Evolutionary conservation across 306 rosid species (phyloP).

Genomic region (Lotus japonicus): DNA sequence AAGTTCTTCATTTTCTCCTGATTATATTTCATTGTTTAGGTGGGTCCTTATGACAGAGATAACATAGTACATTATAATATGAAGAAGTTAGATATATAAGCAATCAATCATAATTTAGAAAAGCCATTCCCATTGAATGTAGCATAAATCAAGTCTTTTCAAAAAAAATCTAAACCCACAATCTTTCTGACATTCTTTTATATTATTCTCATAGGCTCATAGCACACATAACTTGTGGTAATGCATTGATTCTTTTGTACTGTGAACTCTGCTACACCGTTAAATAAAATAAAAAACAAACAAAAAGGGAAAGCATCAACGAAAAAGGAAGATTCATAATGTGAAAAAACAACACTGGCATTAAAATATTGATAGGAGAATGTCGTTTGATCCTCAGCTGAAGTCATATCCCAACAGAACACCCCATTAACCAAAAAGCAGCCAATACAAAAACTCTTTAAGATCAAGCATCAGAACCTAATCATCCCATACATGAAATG

Average conservation of each 20-base stretch:
- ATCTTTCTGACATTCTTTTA: slow-evolving; percentile 38
- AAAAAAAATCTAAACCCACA: slow-evolving; percentile 33
- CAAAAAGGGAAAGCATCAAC: slow-evolving; percentile 45
- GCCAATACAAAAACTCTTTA: slow-evolving; percentile 40
- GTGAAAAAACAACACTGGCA: slow-evolving; percentile 68
- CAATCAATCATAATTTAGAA: slow-evolving; percentile 19
- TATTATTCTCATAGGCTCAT: slow-evolving; percentile 26
- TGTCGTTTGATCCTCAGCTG: slow-evolving; percentile 32
- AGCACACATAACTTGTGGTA: slow-evolving; percentile 32
- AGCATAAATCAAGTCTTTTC: slow-evolving; percentile 26
- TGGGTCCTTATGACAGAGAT: slow-evolving; percentile 19
- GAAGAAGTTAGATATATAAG: slow-evolving; percentile 24
- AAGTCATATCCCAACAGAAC: slow-evolving; percentile 46
- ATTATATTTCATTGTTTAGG: not conserved
- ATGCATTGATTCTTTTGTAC: slow-evolving; percentile 64
- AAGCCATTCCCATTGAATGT: slow-evolving; percentile 24
- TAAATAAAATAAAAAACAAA: slow-evolving; percentile 38
- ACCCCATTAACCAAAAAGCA: slow-evolving; percentile 49
- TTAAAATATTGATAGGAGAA: slow-evolving; percentile 26
- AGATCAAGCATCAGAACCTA: slow-evolving; percentile 76
- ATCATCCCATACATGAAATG: slow-evolving; percentile 47
- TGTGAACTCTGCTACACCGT: slow-evolving; percentile 42
- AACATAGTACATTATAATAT: slow-evolving; percentile 15
- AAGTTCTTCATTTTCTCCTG: not conserved
- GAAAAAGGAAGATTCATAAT: slow-evolving; percentile 43